Conservation (phyloP, 179 eudicot genomes). For the Heliamphora pulchella region DNA sequence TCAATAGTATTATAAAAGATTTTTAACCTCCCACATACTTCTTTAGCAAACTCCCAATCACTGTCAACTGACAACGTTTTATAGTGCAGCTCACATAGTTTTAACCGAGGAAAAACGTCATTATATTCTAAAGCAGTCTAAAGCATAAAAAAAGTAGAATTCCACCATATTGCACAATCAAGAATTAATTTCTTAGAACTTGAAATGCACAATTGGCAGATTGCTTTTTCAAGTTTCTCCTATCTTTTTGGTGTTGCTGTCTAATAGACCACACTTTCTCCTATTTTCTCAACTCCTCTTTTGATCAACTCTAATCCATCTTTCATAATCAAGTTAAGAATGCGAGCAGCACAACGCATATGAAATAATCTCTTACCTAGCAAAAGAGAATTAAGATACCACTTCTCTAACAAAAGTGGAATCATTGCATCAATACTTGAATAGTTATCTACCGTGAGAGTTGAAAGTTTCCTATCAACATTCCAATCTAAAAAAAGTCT, state of each 20-base stretch:
- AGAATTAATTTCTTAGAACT: not conserved
- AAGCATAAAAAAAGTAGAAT: constrained; percentile 1
- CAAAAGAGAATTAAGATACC: not conserved
- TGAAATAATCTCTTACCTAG: not conserved
- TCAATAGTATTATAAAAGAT: not conserved
- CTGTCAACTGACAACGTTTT: not conserved
- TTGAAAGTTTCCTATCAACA: not conserved
- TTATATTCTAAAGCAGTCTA: not conserved
- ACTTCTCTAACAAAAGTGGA: not conserved
- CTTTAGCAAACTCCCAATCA: constrained; percentile 1
- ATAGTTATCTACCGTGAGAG: not conserved
- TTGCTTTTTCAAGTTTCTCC: not conserved
- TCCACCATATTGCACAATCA: constrained; percentile 1
- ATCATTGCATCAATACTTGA: not conserved
- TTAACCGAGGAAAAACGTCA: not conserved
- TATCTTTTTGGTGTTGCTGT: not conserved
- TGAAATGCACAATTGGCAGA: not conserved
- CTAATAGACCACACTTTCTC: not conserved
- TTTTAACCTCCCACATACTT: not conserved
- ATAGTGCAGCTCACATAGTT: not conserved
- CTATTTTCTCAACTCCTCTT: not conserved
- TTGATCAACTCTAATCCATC: not conserved
- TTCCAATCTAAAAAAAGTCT: not conserved
- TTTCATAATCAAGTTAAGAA: constrained; percentile 3
- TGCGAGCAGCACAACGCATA: not conserved